These are phyloP conservation scores for Gonium pectorale DNA, from an alignment of 139 green algal genomes.

Conservation along the genomic window DNA sequence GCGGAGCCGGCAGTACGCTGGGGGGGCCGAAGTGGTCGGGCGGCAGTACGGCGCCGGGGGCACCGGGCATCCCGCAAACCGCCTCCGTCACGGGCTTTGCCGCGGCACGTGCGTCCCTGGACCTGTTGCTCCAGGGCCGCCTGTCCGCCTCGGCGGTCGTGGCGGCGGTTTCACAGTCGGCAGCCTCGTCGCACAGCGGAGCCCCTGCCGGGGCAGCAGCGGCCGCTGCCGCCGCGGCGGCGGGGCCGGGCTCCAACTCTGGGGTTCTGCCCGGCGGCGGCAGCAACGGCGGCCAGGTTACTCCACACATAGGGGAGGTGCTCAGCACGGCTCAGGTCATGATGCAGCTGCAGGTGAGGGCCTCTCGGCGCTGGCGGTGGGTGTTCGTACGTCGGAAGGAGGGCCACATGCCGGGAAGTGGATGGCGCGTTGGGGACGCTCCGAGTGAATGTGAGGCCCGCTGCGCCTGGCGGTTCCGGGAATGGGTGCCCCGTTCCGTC, in stretches of 20 bases:
- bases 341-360: slow-evolving; percentile 24
- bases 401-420: no score
- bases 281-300: neutral
- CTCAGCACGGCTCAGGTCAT: slow-evolving; percentile 14
- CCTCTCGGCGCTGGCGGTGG: no score
- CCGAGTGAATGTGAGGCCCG: no score
- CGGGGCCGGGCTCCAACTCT: neutral
- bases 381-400: no score
- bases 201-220: neutral
- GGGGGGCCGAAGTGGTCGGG: slow-evolving; percentile 7
- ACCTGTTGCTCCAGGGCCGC: slow-evolving; percentile 23
- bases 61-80: neutral
- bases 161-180: slow-evolving; percentile 3
- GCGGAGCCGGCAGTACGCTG: neutral
- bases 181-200: neutral
- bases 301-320: neutral
- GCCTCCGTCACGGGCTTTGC: neutral
- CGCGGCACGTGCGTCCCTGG: slow-evolving; percentile 1
- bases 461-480: no score
- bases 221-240: neutral
- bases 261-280: neutral
- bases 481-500: no score
- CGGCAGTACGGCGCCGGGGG: neutral
- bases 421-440: no score
- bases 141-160: neutral